Conservation (phyloP, 2,329 filamentous ascomycete genomes). For the Lachnellula willkommii region DNA sequence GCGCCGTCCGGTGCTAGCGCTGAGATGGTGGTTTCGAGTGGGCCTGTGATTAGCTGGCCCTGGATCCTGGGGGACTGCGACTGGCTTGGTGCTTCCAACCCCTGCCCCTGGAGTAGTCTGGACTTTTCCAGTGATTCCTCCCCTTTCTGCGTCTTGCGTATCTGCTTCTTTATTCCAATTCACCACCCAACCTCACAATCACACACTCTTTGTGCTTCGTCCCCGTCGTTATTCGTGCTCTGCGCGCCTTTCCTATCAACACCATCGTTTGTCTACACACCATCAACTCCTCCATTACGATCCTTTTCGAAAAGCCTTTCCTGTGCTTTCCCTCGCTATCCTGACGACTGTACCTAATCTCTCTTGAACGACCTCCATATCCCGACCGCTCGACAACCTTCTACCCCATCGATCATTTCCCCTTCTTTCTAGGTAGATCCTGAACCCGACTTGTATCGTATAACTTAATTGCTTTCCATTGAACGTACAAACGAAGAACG, state of each 20-base stretch:
- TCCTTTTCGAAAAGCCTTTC: neutral
- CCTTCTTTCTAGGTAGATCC: constrained; percentile 55
- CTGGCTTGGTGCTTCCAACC: too few species aligned
- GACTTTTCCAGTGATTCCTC: neutral
- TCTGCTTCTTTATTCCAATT: neutral
- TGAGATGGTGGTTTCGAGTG: constrained; percentile 14
- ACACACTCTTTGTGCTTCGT: neutral
- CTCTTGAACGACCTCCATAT: neutral
- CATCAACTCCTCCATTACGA: neutral
- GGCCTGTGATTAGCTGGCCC: constrained; percentile 1
- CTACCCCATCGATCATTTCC: constrained; percentile 10
- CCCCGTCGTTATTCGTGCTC: constrained; percentile 5
- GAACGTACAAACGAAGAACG: neutral
- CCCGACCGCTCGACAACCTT: neutral
- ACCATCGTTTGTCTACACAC: constrained; percentile 9
- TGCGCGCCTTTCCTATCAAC: constrained; percentile 2
- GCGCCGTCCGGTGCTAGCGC: constrained; percentile 1
- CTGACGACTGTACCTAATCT: neutral
- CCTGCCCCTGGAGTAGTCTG: too few species aligned
- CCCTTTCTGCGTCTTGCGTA: neutral
- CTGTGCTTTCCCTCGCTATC: constrained; percentile 1
- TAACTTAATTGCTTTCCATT: constrained; percentile 5
- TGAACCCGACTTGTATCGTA: constrained; percentile 40
- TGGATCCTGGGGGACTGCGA: neutral
- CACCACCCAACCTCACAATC: too few species aligned